Evolutionary conservation across 208 protist genomes (phyloP).

Genomic region (Wallacemonas sp.): DNA sequence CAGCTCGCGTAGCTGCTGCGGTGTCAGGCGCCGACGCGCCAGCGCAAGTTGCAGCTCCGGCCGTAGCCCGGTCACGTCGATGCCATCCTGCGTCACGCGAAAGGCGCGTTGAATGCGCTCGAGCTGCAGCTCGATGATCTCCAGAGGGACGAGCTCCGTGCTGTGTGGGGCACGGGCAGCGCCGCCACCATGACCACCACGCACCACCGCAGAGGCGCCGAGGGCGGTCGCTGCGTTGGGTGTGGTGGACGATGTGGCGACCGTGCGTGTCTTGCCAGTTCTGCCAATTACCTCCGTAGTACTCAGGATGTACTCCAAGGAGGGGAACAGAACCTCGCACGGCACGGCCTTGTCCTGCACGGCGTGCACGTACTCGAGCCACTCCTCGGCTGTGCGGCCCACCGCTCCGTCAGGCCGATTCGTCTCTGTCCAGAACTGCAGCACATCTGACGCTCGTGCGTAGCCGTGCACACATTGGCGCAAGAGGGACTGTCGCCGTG

Average conservation of each 20-base stretch:
- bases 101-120: constrained; percentile 43
- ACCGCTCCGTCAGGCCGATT: constrained; percentile 64
- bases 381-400: constrained; percentile 58
- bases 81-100: constrained; percentile 64
- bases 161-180: constrained; percentile 1
- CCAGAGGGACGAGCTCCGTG: constrained; percentile 46
- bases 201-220: background rate
- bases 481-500: constrained; percentile 35
- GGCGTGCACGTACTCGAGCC: constrained; percentile 61
- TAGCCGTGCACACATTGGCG: constrained; percentile 60
- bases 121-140: constrained; percentile 71
- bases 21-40: constrained; percentile 58
- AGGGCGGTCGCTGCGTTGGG: background rate
- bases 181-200: background rate
- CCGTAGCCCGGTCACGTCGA: constrained; percentile 76
- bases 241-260: constrained; percentile 14
- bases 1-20: constrained; percentile 57
- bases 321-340: constrained; percentile 79
- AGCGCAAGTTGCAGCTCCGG: constrained; percentile 65
- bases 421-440: constrained; percentile 77
- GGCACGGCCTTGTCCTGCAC: constrained; percentile 38
- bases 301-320: constrained; percentile 49
- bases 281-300: constrained; percentile 10
- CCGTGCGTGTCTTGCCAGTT: constrained; percentile 6
- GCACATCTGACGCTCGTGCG: constrained; percentile 55